Percentiles rank a stretch among this genome's conserved stretches.
phyloP scores from a whole-genome alignment of 2,329 filamentous ascomycete species.

The Exophiala aquamarina region DNA sequence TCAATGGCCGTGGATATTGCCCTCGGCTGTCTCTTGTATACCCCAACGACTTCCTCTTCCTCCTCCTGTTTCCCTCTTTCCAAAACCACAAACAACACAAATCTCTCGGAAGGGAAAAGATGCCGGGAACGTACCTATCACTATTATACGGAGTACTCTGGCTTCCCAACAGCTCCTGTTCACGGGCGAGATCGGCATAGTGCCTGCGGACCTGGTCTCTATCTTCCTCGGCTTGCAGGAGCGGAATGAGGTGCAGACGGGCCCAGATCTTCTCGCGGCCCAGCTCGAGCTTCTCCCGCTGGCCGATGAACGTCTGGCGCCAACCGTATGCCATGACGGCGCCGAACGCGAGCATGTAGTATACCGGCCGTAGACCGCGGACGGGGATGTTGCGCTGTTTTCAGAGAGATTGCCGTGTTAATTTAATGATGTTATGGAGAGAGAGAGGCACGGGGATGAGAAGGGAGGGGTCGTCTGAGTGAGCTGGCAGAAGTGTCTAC shows the following conservation, averaged over 20 bases:
- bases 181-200: conserved; percentile 81
- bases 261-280: conserved; percentile 98
- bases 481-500: too few species aligned
- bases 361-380: conserved; percentile 81
- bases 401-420: too few species aligned
- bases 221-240: conserved; percentile 95
- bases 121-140: conserved; percentile 66
- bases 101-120: too few species aligned
- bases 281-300: conserved; percentile 89
- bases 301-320: conserved; percentile 78
- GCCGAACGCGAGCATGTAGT: conserved; percentile 74
- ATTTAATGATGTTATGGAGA: conserved; percentile 1
- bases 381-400: conserved; percentile 83
- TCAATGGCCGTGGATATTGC: too few species aligned
- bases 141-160: conserved; percentile 84
- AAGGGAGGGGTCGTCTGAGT: conserved; percentile 7
- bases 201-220: conserved; percentile 87
- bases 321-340: conserved; percentile 85
- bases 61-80: not conserved
- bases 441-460: conserved; percentile 23
- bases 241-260: conserved; percentile 88
- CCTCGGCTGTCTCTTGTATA: too few species aligned
- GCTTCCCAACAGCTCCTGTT: conserved; percentile 85
- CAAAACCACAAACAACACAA: not conserved
- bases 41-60: not conserved